A percentile compares a stretch with the other conserved stretches of the same genome.
Evolutionary conservation across 371 early-diverging fungal genomes (phyloP).

Genomic region (Mucor mucedo): DNA sequence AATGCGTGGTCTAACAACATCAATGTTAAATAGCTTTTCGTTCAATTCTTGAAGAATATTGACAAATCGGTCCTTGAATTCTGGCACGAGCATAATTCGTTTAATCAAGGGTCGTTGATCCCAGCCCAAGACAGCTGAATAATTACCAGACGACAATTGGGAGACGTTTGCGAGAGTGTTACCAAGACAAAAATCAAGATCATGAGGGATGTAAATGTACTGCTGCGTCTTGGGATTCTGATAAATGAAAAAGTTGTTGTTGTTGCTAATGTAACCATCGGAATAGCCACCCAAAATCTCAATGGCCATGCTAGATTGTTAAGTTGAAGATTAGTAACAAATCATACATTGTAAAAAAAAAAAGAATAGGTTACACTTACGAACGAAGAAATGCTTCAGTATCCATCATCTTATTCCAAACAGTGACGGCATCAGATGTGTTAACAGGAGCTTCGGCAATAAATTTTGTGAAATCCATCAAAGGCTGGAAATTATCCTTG

Average conservation of each 20-base stretch:
- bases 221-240: slow-evolving; percentile 6
- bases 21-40: slow-evolving; percentile 23
- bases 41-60: slow-evolving; percentile 8
- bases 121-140: slow-evolving; percentile 31
- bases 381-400: slow-evolving; percentile 20
- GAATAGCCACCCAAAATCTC: slow-evolving; percentile 18
- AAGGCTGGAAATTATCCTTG: slow-evolving; percentile 3
- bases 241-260: slow-evolving; percentile 26
- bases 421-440: slow-evolving; percentile 8
- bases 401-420: slow-evolving; percentile 25
- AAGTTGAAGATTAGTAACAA: too few relatives aligned
- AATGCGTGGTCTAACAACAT: slow-evolving; percentile 22
- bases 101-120: slow-evolving; percentile 23
- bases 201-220: slow-evolving; percentile 32
- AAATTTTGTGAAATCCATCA: slow-evolving; percentile 31
- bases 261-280: slow-evolving; percentile 24
- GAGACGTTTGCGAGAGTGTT: slow-evolving; percentile 7
- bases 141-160: slow-evolving; percentile 28
- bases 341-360: neutral
- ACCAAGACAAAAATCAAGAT: slow-evolving; percentile 40
- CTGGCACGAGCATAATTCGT: slow-evolving; percentile 13
- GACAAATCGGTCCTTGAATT: slow-evolving; percentile 23
- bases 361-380: slow-evolving; percentile 26
- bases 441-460: slow-evolving; percentile 6
- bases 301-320: slow-evolving; percentile 25